phyloP scores from a whole-genome alignment of 1,139 yeast species.

The Geotrichum siamense region DNA sequence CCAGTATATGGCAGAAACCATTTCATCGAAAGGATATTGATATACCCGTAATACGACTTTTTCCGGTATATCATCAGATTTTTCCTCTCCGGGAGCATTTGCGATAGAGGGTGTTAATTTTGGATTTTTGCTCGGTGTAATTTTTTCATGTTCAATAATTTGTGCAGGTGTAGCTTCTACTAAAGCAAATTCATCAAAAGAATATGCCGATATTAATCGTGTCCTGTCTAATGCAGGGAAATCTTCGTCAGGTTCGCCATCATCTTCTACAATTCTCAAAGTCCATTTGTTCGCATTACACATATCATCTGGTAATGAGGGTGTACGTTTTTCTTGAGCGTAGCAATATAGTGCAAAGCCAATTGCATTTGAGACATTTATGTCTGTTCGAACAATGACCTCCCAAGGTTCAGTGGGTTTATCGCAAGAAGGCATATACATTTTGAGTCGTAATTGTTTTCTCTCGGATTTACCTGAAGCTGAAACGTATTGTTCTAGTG shows the following conservation, averaged over 20 bases:
- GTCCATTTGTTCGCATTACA: constrained; percentile 40
- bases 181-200: constrained; percentile 42
- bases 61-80: constrained; percentile 8
- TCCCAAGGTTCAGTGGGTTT: constrained; percentile 33
- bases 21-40: constrained; percentile 34
- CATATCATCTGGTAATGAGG: constrained; percentile 29
- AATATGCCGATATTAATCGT: constrained; percentile 37
- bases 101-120: background rate
- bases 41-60: constrained; percentile 25
- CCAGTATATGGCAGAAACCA: constrained; percentile 32
- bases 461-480: constrained; percentile 38
- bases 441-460: constrained; percentile 32
- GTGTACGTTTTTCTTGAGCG: constrained; percentile 28
- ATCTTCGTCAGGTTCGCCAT: constrained; percentile 43
- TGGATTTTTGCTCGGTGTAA: constrained; percentile 28
- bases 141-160: constrained; percentile 30
- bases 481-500: constrained; percentile 38
- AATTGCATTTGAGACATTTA: constrained; percentile 38
- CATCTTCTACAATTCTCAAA: constrained; percentile 41
- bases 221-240: constrained; percentile 42
- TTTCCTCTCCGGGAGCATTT: constrained; percentile 1
- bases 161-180: constrained; percentile 37
- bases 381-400: constrained; percentile 36
- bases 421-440: constrained; percentile 36
- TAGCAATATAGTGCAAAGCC: constrained; percentile 38